Evolutionary conservation across 208 protist species (phyloP).

Genomic region (Porcisia deanei): DNA sequence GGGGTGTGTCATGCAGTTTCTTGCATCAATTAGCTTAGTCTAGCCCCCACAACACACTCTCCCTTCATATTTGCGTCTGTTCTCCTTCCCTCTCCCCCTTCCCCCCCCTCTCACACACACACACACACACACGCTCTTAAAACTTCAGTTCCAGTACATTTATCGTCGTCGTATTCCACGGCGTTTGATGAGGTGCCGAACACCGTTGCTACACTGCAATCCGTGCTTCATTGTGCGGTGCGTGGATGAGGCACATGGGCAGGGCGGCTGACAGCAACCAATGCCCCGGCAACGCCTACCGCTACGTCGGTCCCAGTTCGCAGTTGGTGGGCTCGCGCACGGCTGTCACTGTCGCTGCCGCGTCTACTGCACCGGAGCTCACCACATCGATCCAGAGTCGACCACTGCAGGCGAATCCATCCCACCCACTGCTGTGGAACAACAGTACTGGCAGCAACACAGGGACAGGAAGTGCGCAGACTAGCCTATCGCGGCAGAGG

Average conservation of each 20-base stretch:
- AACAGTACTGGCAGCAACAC: slow-evolving; percentile 1
- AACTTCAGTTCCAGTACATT: background rate
- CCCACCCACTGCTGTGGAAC: slow-evolving; percentile 27
- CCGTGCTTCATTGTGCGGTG: background rate
- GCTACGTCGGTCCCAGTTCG: background rate
- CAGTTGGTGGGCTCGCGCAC: background rate
- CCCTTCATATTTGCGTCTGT: too few relatives aligned
- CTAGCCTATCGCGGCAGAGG: background rate
- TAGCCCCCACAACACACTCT: too few relatives aligned
- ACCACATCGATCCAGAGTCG: slow-evolving; percentile 30
- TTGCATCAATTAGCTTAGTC: too few relatives aligned
- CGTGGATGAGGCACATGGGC: slow-evolving; percentile 5
- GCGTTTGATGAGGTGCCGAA: background rate
- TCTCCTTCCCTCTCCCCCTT: too few relatives aligned
- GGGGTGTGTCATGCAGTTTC: too few relatives aligned
- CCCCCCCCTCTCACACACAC: too few relatives aligned
- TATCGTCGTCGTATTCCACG: background rate
- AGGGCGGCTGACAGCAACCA: background rate
- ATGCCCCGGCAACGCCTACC: background rate
- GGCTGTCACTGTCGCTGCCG: background rate
- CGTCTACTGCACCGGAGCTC: slow-evolving; percentile 5
- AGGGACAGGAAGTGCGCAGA: background rate
- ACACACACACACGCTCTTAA: background rate
- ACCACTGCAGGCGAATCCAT: slow-evolving; percentile 35
- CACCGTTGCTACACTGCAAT: background rate